These are phyloP conservation scores for Camillea tinctor DNA, from an alignment of 2,329 filamentous ascomycete genomes.

Conservation along the genomic window DNA sequence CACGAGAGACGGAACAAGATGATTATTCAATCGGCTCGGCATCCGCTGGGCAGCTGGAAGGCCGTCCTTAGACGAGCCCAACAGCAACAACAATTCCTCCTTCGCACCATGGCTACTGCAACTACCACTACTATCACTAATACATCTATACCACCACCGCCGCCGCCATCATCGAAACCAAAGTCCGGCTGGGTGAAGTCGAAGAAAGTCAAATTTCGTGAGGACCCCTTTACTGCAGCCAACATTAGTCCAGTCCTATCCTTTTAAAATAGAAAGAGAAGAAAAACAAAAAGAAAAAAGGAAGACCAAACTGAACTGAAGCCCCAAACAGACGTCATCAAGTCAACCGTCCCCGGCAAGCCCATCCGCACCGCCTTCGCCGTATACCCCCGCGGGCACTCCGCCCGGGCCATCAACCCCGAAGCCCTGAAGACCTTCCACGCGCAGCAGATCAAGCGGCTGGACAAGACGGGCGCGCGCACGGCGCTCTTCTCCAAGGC, in stretches of 20 bases:
- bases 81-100: conserved; percentile 42
- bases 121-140: conserved; percentile 19
- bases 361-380: conserved; percentile 46
- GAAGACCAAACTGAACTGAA: background rate
- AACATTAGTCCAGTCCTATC: too few species aligned
- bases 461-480: conserved; percentile 84
- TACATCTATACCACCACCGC: conserved; percentile 15
- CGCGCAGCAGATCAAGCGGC: conserved; percentile 64
- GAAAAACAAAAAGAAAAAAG: too few species aligned
- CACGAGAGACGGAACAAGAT: conserved; percentile 31
- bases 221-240: background rate
- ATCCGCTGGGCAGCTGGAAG: conserved; percentile 72
- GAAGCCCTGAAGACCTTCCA: conserved; percentile 70
- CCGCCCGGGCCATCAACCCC: conserved; percentile 54
- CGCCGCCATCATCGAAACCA: conserved; percentile 13
- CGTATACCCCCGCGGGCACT: conserved; percentile 55
- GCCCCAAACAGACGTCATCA: conserved; percentile 26
- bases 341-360: conserved; percentile 30
- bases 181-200: too few species aligned
- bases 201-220: conserved; percentile 20
- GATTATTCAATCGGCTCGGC: conserved; percentile 62
- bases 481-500: conserved; percentile 74
- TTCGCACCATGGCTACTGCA: conserved; percentile 49
- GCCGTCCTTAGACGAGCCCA: conserved; percentile 58
- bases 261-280: too few species aligned